Base-by-base conservation (phyloP, 371 early-diverging fungal species). In the Mortierella sp. region DNA sequence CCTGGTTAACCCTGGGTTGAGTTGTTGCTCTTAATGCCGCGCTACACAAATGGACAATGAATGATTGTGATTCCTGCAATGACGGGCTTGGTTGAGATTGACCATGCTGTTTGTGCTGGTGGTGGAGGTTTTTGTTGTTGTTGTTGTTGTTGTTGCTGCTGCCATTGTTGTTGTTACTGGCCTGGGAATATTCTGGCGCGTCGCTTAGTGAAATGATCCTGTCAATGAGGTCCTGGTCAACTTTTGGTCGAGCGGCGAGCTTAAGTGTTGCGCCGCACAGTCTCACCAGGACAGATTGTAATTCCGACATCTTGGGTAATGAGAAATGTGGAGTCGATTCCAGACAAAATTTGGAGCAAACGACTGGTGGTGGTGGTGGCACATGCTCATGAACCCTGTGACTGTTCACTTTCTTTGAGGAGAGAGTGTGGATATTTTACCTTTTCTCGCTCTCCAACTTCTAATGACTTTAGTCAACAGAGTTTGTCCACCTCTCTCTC, bases 41-140 rank as follows among this genome's bases (percentile, higher is more conserved):
- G n/a, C 60, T 60, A 18, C 60, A 60, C n/a, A 60, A 18, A 37
- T 60, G 30, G 10, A 60, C 60, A 20, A 60, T 30, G 39, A 60
- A 60, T 37, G 60, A 60, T 37, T 60, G 60, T 12, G 24, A 37
- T 37, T 60, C 60, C 6, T n/a, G 18, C n/a, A 51, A 18, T 51
- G 51, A 8, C n/a, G 51, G n/a, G n/a, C n/a, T n/a, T 8, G n/a
- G 51, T 4, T n/a, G 51, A 51, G n/a, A n/a, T n/a, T 51, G 51
- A 6, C 51, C 16, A 45, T 45, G 4, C 18, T 45, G 45, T 45
- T 35, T 35, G 35, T 35, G 35, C 35, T 35, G 35, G 35, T 8
- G 35, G 35, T 6, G 3, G 35, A 35, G 35, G 35, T 35, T 35
- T 35, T 35, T 35, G 35, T 35, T 35, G 35, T 8, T 35, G 35